These are phyloP conservation scores for Pterocarpus macrocarpus DNA, from an alignment of 306 rosid species.

Conservation along the genomic window DNA sequence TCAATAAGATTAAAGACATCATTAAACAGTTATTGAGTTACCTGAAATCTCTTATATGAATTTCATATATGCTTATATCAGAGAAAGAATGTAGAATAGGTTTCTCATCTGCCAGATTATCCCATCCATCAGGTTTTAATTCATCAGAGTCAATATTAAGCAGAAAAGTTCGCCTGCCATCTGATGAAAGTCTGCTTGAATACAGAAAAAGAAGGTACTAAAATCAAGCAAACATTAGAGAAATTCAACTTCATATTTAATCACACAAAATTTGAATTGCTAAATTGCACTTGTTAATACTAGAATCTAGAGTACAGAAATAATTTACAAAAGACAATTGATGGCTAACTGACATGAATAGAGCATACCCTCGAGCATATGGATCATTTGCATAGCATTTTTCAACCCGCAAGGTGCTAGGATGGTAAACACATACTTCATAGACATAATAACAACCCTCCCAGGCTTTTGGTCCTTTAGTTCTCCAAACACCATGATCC, in stretches of 20 bases:
- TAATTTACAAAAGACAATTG: slow-evolving; percentile 47
- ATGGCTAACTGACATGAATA: slow-evolving; percentile 44
- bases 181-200: slow-evolving; percentile 81
- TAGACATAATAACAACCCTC: slow-evolving; percentile 88
- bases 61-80: slow-evolving; percentile 89
- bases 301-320: slow-evolving; percentile 45
- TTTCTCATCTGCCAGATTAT: slow-evolving; percentile 73
- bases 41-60: slow-evolving; percentile 97
- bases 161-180: slow-evolving; percentile 75
- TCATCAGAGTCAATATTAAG: slow-evolving; percentile 65
- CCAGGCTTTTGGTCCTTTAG: slow-evolving; percentile 83
- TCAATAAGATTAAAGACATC: slow-evolving; percentile 31
- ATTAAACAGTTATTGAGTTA: slow-evolving; percentile 33
- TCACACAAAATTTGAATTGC: neutral
- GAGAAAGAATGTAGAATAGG: slow-evolving; percentile 69
- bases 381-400: slow-evolving; percentile 92
- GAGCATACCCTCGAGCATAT: slow-evolving; percentile 92
- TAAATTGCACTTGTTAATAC: slow-evolving; percentile 26
- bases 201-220: slow-evolving; percentile 43
- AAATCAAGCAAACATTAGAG: slow-evolving; percentile 23
- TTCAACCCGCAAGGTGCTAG: slow-evolving; percentile 76
- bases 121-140: slow-evolving; percentile 88
- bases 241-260: slow-evolving; percentile 22
- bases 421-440: slow-evolving; percentile 89
- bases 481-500: slow-evolving; percentile 84